Conservation (phyloP, 805 yeast genomes). For the Suhomyces vadensis region DNA sequence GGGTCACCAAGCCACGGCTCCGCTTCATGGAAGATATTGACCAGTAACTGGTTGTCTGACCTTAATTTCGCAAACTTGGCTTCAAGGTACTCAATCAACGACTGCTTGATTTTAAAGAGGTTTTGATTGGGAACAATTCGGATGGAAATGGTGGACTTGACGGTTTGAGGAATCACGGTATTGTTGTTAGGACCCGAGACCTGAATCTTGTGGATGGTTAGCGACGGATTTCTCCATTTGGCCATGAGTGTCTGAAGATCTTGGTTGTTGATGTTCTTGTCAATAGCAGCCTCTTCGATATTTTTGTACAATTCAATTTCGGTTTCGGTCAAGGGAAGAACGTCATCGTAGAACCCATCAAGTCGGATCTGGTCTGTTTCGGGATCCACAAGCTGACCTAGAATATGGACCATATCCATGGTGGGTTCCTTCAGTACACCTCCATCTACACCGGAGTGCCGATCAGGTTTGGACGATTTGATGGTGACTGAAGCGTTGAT, state of each 20-base stretch:
- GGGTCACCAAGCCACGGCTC: constrained; percentile 97
- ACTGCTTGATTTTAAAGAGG: constrained; percentile 53
- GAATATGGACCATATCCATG: constrained; percentile 72
- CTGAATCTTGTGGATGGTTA: constrained; percentile 78
- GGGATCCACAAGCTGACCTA: constrained; percentile 61
- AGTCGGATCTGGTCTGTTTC: constrained; percentile 48
- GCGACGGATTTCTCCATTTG: constrained; percentile 88
- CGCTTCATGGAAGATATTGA: constrained; percentile 76
- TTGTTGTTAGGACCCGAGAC: constrained; percentile 90
- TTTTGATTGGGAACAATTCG: constrained; percentile 90
- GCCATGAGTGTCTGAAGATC: constrained; percentile 57
- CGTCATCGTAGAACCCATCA: constrained; percentile 72
- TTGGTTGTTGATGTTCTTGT: constrained; percentile 34
- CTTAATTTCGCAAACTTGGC: constrained; percentile 48
- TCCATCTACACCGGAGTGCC: constrained; percentile 97
- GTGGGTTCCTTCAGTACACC: constrained; percentile 89
- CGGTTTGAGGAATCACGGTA: constrained; percentile 85
- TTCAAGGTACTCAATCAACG: constrained; percentile 48
- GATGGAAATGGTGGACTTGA: constrained; percentile 73
- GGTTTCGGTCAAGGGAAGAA: constrained; percentile 53
- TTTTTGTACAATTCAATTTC: constrained; percentile 66
- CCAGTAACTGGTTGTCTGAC: constrained; percentile 61
- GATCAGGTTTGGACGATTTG: constrained; percentile 73
- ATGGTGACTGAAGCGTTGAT: constrained; percentile 75
- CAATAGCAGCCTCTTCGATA: constrained; percentile 44